Conservation (phyloP, 2,329 filamentous ascomycete species). For the Dothistroma pini region DNA sequence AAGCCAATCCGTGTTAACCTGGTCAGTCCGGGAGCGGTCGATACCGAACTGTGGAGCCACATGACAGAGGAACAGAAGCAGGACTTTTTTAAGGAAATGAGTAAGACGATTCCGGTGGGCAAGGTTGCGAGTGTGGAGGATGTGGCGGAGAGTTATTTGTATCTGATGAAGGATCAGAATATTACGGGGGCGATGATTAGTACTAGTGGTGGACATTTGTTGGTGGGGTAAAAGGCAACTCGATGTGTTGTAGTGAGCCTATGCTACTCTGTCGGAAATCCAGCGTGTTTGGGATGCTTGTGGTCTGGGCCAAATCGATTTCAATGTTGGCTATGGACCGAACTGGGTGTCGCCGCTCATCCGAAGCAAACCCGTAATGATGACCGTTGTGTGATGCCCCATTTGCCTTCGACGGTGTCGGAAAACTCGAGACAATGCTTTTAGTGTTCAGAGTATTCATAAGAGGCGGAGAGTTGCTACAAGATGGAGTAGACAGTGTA, state of each 20-base stretch:
- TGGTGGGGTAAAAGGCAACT: constrained; percentile 14
- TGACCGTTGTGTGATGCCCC: too few relatives aligned
- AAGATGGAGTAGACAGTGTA: not conserved
- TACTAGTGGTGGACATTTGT: constrained; percentile 32
- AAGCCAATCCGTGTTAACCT: constrained; percentile 62
- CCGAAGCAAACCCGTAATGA: too few relatives aligned
- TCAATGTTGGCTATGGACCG: too few relatives aligned
- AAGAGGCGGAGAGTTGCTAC: too few relatives aligned
- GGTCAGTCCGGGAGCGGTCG: constrained; percentile 54
- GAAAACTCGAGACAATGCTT: too few relatives aligned
- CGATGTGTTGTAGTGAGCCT: not conserved
- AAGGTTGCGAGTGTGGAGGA: constrained; percentile 41
- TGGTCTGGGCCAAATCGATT: too few relatives aligned
- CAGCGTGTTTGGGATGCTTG: not conserved
- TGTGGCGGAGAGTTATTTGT: constrained; percentile 48
- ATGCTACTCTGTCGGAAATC: not conserved
- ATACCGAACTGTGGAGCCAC: constrained; percentile 43
- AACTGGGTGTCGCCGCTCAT: too few relatives aligned
- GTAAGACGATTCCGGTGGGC: constrained; percentile 33
- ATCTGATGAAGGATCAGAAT: constrained; percentile 47
- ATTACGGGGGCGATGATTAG: constrained; percentile 44
- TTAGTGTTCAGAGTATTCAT: not conserved
- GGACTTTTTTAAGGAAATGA: constrained; percentile 26
- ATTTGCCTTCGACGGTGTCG: too few relatives aligned
- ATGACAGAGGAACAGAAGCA: constrained; percentile 29